Percentiles rank a stretch among this genome's conserved stretches.
phyloP scores from a whole-genome alignment of 805 yeast species.

The Lipomyces spencermartinsiae region DNA sequence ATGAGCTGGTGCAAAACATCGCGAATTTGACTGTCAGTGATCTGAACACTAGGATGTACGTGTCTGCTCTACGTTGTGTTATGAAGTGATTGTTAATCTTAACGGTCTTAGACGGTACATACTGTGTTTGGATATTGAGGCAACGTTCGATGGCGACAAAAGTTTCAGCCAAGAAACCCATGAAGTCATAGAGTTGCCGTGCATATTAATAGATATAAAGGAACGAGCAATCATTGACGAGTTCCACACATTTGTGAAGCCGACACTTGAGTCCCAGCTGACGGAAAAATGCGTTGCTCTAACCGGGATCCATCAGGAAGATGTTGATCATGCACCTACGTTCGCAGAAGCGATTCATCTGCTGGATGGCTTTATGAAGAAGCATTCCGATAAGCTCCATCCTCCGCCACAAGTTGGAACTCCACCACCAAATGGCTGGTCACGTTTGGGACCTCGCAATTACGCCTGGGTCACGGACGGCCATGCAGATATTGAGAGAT shows the following conservation, averaged over 20 bases:
- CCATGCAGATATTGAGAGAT: conserved; percentile 35
- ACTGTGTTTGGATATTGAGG: conserved; percentile 38
- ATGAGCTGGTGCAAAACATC: not conserved
- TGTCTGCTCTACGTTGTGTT: not conserved
- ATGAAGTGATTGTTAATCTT: not conserved
- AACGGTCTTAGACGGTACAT: conserved; percentile 27
- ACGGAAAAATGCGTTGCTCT: conserved; percentile 20
- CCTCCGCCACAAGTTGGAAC: conserved; percentile 17
- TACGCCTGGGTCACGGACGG: conserved; percentile 36
- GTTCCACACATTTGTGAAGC: conserved; percentile 36
- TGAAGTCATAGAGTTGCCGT: conserved; percentile 38
- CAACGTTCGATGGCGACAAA: conserved; percentile 28
- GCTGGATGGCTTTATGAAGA: conserved; percentile 25
- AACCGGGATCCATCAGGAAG: conserved; percentile 34
- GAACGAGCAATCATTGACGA: conserved; percentile 30
- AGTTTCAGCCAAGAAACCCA: conserved; percentile 22
- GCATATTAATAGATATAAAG: conserved; percentile 42
- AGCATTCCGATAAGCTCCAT: conserved; percentile 21
- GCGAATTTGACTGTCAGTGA: not conserved
- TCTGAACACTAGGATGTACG: not conserved
- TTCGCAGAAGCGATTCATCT: conserved; percentile 25
- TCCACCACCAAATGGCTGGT: conserved; percentile 19
- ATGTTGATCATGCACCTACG: conserved; percentile 26
- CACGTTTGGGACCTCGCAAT: conserved; percentile 6
- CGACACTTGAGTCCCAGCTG: conserved; percentile 14